Base-by-base conservation (phyloP, 352 stramenopile genomes). In the Pythium phragmiticola region DNA sequence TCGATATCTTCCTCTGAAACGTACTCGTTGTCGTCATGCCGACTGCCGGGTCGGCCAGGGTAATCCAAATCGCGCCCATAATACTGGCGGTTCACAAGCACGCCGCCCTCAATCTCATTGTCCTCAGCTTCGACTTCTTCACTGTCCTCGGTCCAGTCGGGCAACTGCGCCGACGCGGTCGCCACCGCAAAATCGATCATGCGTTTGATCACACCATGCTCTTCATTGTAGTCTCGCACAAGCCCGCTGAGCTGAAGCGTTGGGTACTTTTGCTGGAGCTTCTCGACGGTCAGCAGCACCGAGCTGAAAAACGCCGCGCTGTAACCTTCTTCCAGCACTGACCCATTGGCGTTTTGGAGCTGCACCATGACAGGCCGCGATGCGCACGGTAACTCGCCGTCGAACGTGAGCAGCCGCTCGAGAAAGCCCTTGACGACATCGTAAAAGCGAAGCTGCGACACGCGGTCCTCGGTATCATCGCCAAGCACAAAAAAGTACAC, bases 1-100 rank as follows among this genome's bases (percentile, higher is more conserved):
- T 54, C 23, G 4, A 4, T n/a, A 5, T 46, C 39, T 7, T 21
- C 4, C 34, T 11, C 26, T 30, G 26, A 5, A 30, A 5, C 23
- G 17, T 21, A 7, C 39, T 46, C 39, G 0, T 46, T 6, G 17
- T n/a, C 39, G 17, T 46, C 17, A 14, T 12, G 39, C 16, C 39
- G 39, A 45, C 39, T 45, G 39, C 39, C 39, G 4, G 13, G 39
- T 3, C 1, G 39, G 12, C 13, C 39, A n/a, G 39, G 39, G 9
- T n/a, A 14, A n/a, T 46, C 39, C 8, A 46, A 7, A 46, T n/a
- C 39, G 4, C 39, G 6, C 6, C 39, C 39, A 46, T 46, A 46
- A 14, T 63, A 63, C 28, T 8, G 23, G 17, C 56, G 56, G 56
- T 36, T 52, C 30, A 63, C 34, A 55, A 63, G 55, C 43, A 63